A percentile compares a stretch with the other conserved stretches of the same genome.
phyloP scores from a whole-genome alignment of 2,329 filamentous ascomycete species.

The Ophiostoma sp. region DNA sequence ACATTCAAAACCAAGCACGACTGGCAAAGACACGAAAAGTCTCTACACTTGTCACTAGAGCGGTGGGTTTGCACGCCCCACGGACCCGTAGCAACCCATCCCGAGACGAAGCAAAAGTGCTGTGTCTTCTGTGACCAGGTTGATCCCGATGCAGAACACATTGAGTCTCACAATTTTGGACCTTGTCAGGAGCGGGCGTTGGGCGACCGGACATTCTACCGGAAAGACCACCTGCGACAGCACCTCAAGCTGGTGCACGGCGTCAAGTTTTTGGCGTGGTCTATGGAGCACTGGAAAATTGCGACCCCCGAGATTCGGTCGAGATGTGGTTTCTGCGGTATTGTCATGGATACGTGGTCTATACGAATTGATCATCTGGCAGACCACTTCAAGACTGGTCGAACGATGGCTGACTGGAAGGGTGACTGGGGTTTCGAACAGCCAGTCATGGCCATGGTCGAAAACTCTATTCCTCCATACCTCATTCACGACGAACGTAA shows the following conservation, averaged over 20 bases:
- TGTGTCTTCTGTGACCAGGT: conserved; percentile 57
- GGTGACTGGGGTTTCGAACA: conserved; percentile 64
- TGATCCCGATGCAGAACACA: conserved; percentile 51
- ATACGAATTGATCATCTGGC: conserved; percentile 58
- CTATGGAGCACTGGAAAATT: conserved; percentile 60
- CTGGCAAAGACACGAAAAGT: conserved; percentile 67
- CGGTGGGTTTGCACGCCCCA: conserved; percentile 60
- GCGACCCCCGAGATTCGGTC: conserved; percentile 57
- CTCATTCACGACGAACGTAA: conserved; percentile 60
- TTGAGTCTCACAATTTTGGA: conserved; percentile 55
- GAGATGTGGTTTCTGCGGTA: conserved; percentile 60
- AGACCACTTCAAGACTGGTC: conserved; percentile 63
- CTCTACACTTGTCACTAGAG: conserved; percentile 59
- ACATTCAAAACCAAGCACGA: conserved; percentile 64
- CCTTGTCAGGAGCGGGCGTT: conserved; percentile 61
- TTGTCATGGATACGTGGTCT: conserved; percentile 57
- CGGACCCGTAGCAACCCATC: conserved; percentile 51
- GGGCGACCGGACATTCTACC: conserved; percentile 60
- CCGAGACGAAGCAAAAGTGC: conserved; percentile 51
- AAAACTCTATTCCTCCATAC: conserved; percentile 63
- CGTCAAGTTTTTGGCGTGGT: conserved; percentile 57
- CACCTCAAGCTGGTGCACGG: conserved; percentile 59
- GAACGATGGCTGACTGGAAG: conserved; percentile 64
- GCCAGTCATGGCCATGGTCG: conserved; percentile 57
- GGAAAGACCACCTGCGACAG: conserved; percentile 63